phyloP scores from a whole-genome alignment of 1,284 basidiomycete species.

The Fomitopsis pinicola region DNA sequence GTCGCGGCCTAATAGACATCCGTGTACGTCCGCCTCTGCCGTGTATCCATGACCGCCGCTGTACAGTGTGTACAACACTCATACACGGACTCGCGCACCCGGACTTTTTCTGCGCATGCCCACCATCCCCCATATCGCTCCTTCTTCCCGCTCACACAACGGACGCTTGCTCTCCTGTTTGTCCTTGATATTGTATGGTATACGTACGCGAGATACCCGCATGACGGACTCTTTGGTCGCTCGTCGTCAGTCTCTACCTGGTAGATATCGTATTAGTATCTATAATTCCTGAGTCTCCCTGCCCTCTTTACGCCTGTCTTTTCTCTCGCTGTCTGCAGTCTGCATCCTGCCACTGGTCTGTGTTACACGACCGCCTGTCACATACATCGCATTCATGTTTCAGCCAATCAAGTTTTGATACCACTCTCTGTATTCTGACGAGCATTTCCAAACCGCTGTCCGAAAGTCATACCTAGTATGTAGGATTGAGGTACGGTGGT shows the following conservation, averaged over 20 bases:
- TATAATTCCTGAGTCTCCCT: background rate
- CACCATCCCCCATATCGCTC: background rate
- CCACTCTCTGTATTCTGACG: background rate
- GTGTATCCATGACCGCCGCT: background rate
- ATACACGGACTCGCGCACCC: background rate
- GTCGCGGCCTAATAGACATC: conserved; percentile 10
- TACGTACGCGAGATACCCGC: background rate
- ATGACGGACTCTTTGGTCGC: background rate
- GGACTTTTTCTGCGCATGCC: background rate
- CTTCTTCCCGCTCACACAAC: background rate
- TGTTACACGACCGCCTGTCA: background rate
- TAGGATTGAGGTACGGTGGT: too few relatives aligned
- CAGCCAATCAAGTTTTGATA: too few relatives aligned
- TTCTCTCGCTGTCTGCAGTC: background rate
- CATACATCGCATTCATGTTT: background rate
- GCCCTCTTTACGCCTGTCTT: background rate
- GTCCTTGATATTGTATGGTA: background rate
- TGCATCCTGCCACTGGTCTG: background rate
- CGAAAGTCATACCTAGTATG: too few relatives aligned
- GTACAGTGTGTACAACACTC: conserved; percentile 1
- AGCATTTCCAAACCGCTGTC: too few relatives aligned
- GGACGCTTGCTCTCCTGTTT: background rate
- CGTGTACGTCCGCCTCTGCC: background rate
- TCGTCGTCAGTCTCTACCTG: background rate
- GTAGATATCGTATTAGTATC: conserved; percentile 1